Evolutionary conservation across 169 alveolate genomes (phyloP), one percentile per base, ranked within the genome.

Genomic region (Cardiosporidium cionae): DNA sequence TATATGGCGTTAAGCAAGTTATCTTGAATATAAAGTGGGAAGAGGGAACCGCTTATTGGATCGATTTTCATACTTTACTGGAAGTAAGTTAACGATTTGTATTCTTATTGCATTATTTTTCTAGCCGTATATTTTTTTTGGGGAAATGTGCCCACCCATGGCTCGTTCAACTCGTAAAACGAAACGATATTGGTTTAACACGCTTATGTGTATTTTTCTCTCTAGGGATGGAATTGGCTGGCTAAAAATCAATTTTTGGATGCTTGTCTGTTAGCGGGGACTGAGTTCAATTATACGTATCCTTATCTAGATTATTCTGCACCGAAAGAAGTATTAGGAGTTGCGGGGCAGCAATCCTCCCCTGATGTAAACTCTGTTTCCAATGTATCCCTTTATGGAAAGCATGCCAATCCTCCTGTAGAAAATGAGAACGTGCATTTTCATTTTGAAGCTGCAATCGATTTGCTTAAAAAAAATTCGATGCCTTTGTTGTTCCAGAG

Each of bases 261-360:
- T 74, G 72, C 76, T 29, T 78, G 84, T 28, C 80, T 78, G 28
- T 68, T 78, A n/a, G 84, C 84, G 0, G 82, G 82, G 27, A 78
- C 84, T 3, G 84, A 78, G 64, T 78, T 63, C 65, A 71, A 74
- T 67, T 53, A 63, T 7, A 78, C 84, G 52, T 78, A 63, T 34
- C 84, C 84, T 31, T 78, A 71, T 33, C 78, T 78, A 32, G 70
- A 76, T 32, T n/a, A n/a, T n/a, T n/a, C n/a, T n/a, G n/a, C n/a
- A n/a, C n/a, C n/a, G n/a, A n/a, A n/a, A n/a, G n/a, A n/a, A n/a
- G n/a, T n/a, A n/a, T n/a, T n/a, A n/a, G n/a, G n/a, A n/a, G n/a
- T n/a, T n/a, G n/a, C 16, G 58, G 58, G 58, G 16, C 27, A n/a
- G 16, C 27, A 44, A n/a, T 16, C n/a, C 27, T 16, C 16, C n/a